These are phyloP conservation scores for Durio zibethinus DNA, from an alignment of 345 rosid species.

Conservation along the genomic window DNA sequence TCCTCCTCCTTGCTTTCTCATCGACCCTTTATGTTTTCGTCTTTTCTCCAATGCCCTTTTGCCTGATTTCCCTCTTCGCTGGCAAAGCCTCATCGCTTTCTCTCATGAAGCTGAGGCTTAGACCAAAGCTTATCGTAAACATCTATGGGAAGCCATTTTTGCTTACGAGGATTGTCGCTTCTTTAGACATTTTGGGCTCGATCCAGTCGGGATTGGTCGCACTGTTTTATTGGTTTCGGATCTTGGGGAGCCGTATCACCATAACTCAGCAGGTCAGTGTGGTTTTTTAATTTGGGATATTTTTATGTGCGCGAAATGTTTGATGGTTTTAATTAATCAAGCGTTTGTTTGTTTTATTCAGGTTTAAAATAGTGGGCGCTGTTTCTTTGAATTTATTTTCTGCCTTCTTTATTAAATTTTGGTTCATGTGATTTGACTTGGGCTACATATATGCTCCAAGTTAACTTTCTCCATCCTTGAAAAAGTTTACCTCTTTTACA, in stretches of 20 bases:
- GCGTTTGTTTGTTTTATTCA: background rate
- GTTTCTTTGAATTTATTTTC: background rate
- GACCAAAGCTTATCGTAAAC: conserved; percentile 20
- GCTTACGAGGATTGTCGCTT: conserved; percentile 32
- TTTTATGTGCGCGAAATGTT: background rate
- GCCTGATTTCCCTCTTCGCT: conserved; percentile 20
- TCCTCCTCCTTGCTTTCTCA: conserved; percentile 7
- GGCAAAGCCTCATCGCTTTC: conserved; percentile 23
- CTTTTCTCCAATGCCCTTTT: conserved; percentile 13
- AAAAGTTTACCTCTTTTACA: background rate
- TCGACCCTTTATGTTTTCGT: conserved; percentile 3
- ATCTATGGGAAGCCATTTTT: conserved; percentile 31
- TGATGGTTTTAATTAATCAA: conserved; percentile 6
- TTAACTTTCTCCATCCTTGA: background rate
- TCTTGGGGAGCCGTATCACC: conserved; percentile 30
- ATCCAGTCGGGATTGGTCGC: conserved; percentile 25
- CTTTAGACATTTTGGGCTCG: conserved; percentile 25
- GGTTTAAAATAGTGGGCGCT: background rate
- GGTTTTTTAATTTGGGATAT: background rate
- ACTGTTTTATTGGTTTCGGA: conserved; percentile 26
- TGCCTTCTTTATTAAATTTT: background rate
- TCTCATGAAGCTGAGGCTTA: conserved; percentile 22
- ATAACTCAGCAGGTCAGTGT: conserved; percentile 29
- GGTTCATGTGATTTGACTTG: conserved; percentile 1
- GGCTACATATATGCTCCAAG: background rate